These are phyloP conservation scores for Boletellus deceptivus DNA, from an alignment of 1,284 basidiomycete species.

Conservation along the genomic window DNA sequence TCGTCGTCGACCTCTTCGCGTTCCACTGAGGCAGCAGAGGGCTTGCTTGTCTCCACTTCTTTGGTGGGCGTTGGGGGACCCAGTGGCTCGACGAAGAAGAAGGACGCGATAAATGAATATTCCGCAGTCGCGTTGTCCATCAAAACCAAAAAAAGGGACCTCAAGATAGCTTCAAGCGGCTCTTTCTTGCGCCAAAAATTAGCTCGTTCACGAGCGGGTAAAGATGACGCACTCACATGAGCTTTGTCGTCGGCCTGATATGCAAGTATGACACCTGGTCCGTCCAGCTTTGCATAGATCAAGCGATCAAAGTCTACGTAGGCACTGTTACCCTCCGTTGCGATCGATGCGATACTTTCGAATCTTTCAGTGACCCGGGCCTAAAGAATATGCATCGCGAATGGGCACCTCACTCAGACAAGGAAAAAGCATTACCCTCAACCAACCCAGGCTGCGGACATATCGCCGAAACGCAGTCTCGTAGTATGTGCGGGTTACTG, in stretches of 20 bases:
- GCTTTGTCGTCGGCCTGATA: conserved; percentile 86
- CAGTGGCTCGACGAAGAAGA: conserved; percentile 60
- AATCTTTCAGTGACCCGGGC: conserved; percentile 60
- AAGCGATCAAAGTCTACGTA: conserved; percentile 56
- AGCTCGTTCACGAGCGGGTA: conserved; percentile 5
- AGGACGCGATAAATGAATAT: conserved; percentile 81
- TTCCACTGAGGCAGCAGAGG: conserved; percentile 37
- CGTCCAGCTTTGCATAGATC: conserved; percentile 69
- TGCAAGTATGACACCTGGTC: conserved; percentile 74
- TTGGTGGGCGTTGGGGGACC: conserved; percentile 27
- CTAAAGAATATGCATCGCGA: conserved; percentile 35
- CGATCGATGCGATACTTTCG: conserved; percentile 50
- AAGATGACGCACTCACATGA: conserved; percentile 52
- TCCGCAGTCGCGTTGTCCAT: conserved; percentile 93
- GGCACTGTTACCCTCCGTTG: conserved; percentile 40
- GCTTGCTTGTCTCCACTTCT: conserved; percentile 33
- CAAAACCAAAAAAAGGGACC: conserved; percentile 84
- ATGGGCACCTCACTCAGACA: background rate
- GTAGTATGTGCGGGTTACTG: conserved; percentile 86
- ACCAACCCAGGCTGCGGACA: conserved; percentile 72
- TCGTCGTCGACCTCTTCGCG: conserved; percentile 16
- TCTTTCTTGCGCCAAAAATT: conserved; percentile 60
- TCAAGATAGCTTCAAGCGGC: conserved; percentile 76
- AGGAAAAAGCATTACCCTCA: conserved; percentile 53
- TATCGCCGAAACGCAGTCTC: conserved; percentile 96